Conservation (phyloP, 352 stramenopile species). For the Globisporangium nodosum region DNA sequence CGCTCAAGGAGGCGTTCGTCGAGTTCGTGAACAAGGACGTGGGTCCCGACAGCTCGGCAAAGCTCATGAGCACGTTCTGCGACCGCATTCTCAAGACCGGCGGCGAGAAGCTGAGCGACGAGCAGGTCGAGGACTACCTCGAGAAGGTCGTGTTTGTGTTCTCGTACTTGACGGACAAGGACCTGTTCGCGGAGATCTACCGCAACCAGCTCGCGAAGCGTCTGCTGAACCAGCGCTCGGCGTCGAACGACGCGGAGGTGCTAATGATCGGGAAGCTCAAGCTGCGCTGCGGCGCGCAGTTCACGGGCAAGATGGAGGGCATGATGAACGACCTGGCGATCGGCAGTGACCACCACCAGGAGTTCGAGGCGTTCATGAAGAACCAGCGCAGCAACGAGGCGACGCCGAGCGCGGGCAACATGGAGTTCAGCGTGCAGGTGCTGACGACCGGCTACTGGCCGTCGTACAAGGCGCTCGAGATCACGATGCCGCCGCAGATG, state of each 20-base stretch:
- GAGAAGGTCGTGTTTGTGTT: constrained; percentile 99
- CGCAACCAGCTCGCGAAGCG: constrained; percentile 98
- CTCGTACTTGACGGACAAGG: constrained; percentile 99
- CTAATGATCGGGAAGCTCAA: constrained; percentile 99
- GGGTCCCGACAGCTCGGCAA: constrained; percentile 95
- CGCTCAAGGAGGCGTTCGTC: constrained; percentile 99
- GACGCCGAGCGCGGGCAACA: constrained; percentile 30
- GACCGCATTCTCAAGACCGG: constrained; percentile 98
- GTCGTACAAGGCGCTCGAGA: constrained; percentile 95
- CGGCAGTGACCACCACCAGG: constrained; percentile 94
- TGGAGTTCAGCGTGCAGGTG: constrained; percentile 97
- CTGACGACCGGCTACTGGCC: constrained; percentile 99
- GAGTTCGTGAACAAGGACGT: constrained; percentile 99
- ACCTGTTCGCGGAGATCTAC: constrained; percentile 99
- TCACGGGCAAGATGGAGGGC: constrained; percentile 99
- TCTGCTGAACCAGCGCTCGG: constrained; percentile 97
- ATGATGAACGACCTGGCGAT: constrained; percentile 99
- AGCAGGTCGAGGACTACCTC: constrained; percentile 95
- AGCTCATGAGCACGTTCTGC: constrained; percentile 99
- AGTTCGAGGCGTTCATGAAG: constrained; percentile 94
- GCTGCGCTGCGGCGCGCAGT: constrained; percentile 97
- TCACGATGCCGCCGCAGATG: constrained; percentile 92
- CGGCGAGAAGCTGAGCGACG: constrained; percentile 97
- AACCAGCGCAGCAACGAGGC: constrained; percentile 71
- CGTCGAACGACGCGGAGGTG: constrained; percentile 96